Base-by-base conservation (phyloP, 2,329 filamentous ascomycete species). In the Didymella keratinophila region DNA sequence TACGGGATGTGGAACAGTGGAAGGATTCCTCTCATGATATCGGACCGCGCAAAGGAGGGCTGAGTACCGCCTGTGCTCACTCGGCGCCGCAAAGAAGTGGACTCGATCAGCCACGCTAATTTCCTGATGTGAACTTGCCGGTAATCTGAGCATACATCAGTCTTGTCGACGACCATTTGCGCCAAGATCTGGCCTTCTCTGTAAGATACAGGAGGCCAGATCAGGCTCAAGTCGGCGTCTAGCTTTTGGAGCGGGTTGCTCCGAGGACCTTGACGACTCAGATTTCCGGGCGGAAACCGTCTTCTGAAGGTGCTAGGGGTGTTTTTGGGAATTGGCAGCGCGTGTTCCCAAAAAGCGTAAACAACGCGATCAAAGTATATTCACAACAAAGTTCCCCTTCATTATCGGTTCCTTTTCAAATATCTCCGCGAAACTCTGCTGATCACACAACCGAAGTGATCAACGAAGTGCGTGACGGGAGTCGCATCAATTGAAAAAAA, bases 61-160 rank as follows among this genome's bases (percentile, higher is more conserved):
- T 46, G 46, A 50, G 48, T 20, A 44, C 41, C 45, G 49, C 51
- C 60, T 63, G 62, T 62, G 62, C 66, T 41, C 16, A 20, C 58
- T 63, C 65, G 65, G 65, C 65, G 56, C 53, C 52, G 49, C 48
- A 57, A 62, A 64, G 58, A 58, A 63, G 58, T 54, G 56, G 59
- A 58, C 54, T 58, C 53, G 53, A 63, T 59, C 56, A 49, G 34
- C 55, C 46, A 62, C 52, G 48, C 32, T n/a, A 45, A 49, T 49
- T 58, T 58, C 55, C 55, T 32, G 25, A 32, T 42, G 10, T 32
- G 28, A 49, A 42, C 39, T 49, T 49, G 37, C 39, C 37, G 32
- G 45, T 7, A 27, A 23, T 41, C 44, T 34, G 49, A 39, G 48
- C 39, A 42, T 23, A 30, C 30, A 23, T 52, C 45, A n/a, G 44